These are phyloP conservation scores for Spizellomyces punctatus DNA, from an alignment of 192 early-diverging fungal species.

Conservation along the genomic window DNA sequence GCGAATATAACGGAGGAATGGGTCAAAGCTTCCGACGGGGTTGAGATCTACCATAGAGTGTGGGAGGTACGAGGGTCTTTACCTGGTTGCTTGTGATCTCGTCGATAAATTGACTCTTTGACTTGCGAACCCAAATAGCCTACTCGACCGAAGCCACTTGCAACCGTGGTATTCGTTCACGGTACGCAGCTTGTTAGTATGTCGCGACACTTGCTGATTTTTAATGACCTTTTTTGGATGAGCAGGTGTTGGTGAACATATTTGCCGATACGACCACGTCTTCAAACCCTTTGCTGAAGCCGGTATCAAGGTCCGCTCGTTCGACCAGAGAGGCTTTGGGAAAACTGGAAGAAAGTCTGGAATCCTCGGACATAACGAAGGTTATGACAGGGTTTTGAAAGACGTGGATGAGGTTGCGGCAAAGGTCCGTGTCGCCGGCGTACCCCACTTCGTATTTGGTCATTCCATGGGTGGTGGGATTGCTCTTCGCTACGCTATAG, in stretches of 20 bases:
- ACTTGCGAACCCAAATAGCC: background rate
- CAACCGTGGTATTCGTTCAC: conserved; percentile 56
- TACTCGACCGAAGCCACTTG: conserved; percentile 10
- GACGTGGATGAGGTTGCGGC: conserved; percentile 45
- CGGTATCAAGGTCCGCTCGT: conserved; percentile 59
- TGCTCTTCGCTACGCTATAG: conserved; percentile 23
- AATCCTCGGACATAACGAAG: conserved; percentile 58
- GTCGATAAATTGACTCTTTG: background rate
- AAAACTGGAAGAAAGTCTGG: conserved; percentile 61
- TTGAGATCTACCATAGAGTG: conserved; percentile 24
- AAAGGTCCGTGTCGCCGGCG: conserved; percentile 28
- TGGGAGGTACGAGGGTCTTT: conserved; percentile 22
- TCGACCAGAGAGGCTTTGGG: conserved; percentile 72
- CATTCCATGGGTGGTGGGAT: conserved; percentile 45
- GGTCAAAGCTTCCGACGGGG: conserved; percentile 29
- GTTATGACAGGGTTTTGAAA: conserved; percentile 28
- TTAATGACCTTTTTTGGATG: too few relatives aligned
- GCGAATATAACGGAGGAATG: conserved; percentile 30
- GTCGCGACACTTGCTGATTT: too few relatives aligned
- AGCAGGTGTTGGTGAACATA: conserved; percentile 53
- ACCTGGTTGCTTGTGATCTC: too few relatives aligned
- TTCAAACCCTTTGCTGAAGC: conserved; percentile 54
- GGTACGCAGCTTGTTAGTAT: conserved; percentile 13
- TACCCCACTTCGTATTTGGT: conserved; percentile 59
- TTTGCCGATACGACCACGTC: conserved; percentile 63